phyloP scores from a whole-genome alignment of 148 eudicot genomes.

The Vaccinium darrowii region DNA sequence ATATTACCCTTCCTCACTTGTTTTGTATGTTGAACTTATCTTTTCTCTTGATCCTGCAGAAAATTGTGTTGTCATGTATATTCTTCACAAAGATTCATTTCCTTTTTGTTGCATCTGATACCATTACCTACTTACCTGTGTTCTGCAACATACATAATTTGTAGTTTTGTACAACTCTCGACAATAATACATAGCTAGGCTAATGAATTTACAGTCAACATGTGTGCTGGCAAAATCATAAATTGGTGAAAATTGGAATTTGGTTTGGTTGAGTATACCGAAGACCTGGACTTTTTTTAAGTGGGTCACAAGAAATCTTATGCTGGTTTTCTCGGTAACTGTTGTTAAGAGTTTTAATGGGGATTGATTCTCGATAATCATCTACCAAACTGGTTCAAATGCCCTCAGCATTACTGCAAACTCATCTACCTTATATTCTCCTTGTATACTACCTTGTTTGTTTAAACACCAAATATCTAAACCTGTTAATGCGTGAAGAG shows the following conservation, averaged over 20 bases:
- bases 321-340: not conserved
- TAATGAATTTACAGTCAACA: not conserved
- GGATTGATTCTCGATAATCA: not conserved
- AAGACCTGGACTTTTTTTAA: not conserved
- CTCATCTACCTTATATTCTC: not conserved
- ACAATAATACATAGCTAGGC: not conserved
- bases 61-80: too few relatives aligned
- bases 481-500: conserved; percentile 14
- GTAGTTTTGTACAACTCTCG: too few relatives aligned
- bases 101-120: not conserved
- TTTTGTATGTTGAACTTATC: not conserved
- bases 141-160: too few relatives aligned
- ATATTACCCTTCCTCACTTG: not conserved
- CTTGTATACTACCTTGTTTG: not conserved
- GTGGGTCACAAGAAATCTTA: not conserved
- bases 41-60: not conserved
- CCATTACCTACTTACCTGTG: not conserved
- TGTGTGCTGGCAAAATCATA: not conserved
- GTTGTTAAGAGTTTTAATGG: not conserved
- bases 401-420: not conserved
- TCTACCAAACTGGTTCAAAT: not conserved
- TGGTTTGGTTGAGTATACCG: not conserved
- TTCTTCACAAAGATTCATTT: not conserved
- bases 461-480: too few relatives aligned
- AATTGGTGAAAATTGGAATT: not conserved